Conservation (phyloP, 495 filamentous ascomycete genomes). For the Tetracladium marchalianum region DNA sequence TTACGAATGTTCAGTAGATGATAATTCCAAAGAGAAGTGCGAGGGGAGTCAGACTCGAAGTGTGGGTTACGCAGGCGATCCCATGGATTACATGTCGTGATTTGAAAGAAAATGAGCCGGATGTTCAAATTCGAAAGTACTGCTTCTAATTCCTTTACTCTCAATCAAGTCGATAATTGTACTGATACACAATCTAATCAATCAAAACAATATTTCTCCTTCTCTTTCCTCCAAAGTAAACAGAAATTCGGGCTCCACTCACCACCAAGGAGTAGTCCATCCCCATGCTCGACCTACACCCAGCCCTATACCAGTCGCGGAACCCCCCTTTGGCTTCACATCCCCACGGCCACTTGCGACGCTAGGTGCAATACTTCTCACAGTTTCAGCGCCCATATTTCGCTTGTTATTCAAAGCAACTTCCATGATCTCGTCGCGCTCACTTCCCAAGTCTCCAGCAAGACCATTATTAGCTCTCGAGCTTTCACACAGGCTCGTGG, state of each 20-base stretch:
- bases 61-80: no score
- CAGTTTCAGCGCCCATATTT: conserved; percentile 30
- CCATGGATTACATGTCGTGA: no score
- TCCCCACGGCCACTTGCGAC: conserved; percentile 10
- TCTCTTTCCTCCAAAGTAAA: no score
- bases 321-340: conserved; percentile 3
- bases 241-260: background rate
- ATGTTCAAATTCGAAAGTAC: no score
- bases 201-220: no score
- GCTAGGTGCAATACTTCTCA: conserved; percentile 33
- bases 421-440: conserved; percentile 25
- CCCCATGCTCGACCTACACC: conserved; percentile 15
- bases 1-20: no score
- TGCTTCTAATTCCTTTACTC: no score
- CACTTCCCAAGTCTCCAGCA: conserved; percentile 2
- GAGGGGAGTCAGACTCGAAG: no score
- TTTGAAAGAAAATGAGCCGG: no score
- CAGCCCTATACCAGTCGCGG: conserved; percentile 9
- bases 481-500: background rate
- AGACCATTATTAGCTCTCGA: background rate
- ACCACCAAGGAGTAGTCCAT: conserved; percentile 17
- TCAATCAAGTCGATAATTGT: no score
- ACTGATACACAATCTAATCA: no score
- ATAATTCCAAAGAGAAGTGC: no score
- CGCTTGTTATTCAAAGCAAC: conserved; percentile 31